phyloP scores from a whole-genome alignment of 352 stramenopile genomes.

The Pythium pyrilobum region DNA sequence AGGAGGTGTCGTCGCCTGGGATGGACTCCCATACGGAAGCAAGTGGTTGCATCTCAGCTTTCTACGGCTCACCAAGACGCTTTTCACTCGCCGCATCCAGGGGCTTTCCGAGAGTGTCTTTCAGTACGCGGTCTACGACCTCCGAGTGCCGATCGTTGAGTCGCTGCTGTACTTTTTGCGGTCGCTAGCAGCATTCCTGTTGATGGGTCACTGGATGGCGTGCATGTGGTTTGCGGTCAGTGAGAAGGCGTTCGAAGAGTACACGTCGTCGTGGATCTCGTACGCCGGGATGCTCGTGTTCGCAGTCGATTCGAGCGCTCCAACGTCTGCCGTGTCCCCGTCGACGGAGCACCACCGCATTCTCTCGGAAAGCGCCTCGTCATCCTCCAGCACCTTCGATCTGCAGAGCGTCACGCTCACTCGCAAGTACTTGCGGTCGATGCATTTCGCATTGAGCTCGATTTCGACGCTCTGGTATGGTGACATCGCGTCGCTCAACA shows the following conservation, averaged over 20 bases:
- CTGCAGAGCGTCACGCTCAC: conserved; percentile 28
- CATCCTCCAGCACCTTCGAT: conserved; percentile 11
- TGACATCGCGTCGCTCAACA: conserved; percentile 65
- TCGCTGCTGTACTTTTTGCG: conserved; percentile 38
- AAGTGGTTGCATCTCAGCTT: conserved; percentile 41
- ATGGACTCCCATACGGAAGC: conserved; percentile 17
- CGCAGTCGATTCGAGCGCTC: conserved; percentile 4
- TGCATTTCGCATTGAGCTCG: conserved; percentile 57
- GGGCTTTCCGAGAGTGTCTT: conserved; percentile 40
- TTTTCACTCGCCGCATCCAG: conserved; percentile 32
- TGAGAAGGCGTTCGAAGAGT: conserved; percentile 30
- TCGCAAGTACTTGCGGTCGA: conserved; percentile 60
- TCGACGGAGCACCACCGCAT: conserved; percentile 3
- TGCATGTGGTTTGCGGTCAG: conserved; percentile 54
- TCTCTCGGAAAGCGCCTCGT: neutral
- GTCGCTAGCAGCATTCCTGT: conserved; percentile 42
- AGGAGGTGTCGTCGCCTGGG: neutral
- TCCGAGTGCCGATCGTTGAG: conserved; percentile 40
- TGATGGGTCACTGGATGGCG: conserved; percentile 57
- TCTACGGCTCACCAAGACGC: conserved; percentile 51
- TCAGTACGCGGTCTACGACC: conserved; percentile 58
- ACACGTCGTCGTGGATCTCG: conserved; percentile 51
- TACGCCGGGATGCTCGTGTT: conserved; percentile 46
- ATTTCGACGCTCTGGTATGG: conserved; percentile 72
- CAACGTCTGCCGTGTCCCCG: neutral